Base-by-base conservation (phyloP, 495 filamentous ascomycete species). In the Penicillium simplicissimum region DNA sequence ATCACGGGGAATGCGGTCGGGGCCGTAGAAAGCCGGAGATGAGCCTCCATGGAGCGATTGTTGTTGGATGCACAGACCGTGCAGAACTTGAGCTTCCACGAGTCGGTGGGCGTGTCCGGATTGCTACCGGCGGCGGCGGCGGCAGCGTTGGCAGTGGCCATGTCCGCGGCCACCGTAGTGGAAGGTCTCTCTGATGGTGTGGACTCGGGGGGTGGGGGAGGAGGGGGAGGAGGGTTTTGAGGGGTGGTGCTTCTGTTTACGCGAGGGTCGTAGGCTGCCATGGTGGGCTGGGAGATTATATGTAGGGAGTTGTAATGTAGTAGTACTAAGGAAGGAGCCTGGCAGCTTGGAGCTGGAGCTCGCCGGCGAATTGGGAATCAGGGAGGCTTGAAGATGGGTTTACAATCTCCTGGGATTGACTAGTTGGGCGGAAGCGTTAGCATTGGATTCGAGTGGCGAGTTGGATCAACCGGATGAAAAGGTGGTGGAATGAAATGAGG, bases 61-160 rank as follows among this genome's bases (percentile, higher is more conserved):
- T 97, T 87, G 70, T 99, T 98, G 67, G 92, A 96, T 5, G 95
- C 95, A 76, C 96, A 99, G 38, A 99, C 95, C 3, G 96, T 99
- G 82, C 96, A 99, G 78, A 98, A 97, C 68, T 89, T 95, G 43
- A 99, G 82, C 71, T 91, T 96, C 82, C 86, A 95, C 25, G 74
- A 82, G 78, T 85, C 82, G 76, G 81, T 81, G 74, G 71, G 66
- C 73, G 77, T 72, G 68, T 63, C 70, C 63, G 68, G 61, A 19
- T 53, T 48, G 40, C 17, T 47, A 42, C 45, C 25, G 40, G 59
- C 53, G 81, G 73, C 63, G 45, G 70, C 53, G 17, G 67, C 64
- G 47, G 74, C 64, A 45, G 74, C 72, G 33, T 73, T 45, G 1
- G 69, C 71, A 36, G 71, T 49, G 17, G 58, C 52, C 21, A 69